phyloP scores from a whole-genome alignment of 495 filamentous ascomycete genomes.

The Copromyces sp. region DNA sequence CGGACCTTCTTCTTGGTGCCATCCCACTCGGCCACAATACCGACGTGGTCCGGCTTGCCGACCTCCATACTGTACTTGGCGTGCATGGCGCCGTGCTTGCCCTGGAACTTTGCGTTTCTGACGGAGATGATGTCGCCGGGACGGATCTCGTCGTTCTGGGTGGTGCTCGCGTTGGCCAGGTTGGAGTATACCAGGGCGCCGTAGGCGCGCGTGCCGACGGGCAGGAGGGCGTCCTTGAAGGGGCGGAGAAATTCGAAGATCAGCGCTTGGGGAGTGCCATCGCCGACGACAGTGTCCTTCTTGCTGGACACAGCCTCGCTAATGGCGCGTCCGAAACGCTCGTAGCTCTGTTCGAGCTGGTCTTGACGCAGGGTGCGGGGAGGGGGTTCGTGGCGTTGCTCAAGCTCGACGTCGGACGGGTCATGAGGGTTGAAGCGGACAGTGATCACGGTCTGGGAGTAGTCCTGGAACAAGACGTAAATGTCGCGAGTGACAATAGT shows the following conservation, averaged over 20 bases:
- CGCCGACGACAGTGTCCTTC: constrained; percentile 71
- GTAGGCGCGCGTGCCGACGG: constrained; percentile 78
- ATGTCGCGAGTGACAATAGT: constrained; percentile 65
- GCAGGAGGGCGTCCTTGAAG: constrained; percentile 61
- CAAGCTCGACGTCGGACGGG: constrained; percentile 56
- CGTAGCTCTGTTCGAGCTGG: constrained; percentile 76
- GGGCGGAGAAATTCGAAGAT: constrained; percentile 68
- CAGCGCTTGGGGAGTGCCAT: constrained; percentile 68
- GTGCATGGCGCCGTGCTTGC: constrained; percentile 90
- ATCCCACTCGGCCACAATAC: constrained; percentile 96
- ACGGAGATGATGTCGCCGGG: constrained; percentile 89
- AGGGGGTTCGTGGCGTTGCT: constrained; percentile 81
- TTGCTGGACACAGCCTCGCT: constrained; percentile 54
- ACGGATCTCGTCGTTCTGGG: constrained; percentile 88
- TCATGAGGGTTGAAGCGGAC: constrained; percentile 70
- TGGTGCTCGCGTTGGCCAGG: constrained; percentile 81
- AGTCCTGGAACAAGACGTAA: constrained; percentile 84
- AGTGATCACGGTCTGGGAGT: constrained; percentile 85
- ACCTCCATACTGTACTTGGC: constrained; percentile 86
- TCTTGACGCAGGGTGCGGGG: constrained; percentile 83
- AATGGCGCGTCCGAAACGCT: constrained; percentile 65
- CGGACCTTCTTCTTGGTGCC: constrained; percentile 96
- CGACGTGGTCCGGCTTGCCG: constrained; percentile 88
- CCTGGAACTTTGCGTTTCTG: constrained; percentile 90
- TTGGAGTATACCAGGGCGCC: constrained; percentile 91